These are phyloP conservation scores for Apiospora rasikravindrae DNA, from an alignment of 2,329 filamentous ascomycete genomes.

Conservation along the genomic window DNA sequence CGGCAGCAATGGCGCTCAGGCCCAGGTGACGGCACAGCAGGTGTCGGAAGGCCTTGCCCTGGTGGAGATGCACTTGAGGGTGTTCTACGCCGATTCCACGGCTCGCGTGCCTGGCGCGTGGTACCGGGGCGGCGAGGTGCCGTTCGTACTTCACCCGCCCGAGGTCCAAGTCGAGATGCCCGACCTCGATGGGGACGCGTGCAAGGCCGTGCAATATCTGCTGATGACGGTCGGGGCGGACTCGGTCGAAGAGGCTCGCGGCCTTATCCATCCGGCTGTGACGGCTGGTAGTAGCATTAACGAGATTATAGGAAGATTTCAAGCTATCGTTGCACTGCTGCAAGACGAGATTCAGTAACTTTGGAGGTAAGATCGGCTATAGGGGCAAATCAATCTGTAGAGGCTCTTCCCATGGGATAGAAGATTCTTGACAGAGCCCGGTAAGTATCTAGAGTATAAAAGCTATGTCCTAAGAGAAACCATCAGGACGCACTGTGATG, in stretches of 20 bases:
- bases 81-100: rapidly evolving
- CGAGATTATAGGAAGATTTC: no score
- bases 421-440: no score
- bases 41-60: neutral
- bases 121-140: neutral
- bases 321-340: no score
- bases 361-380: no score
- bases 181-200: neutral
- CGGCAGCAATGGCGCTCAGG: neutral
- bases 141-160: neutral
- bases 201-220: neutral
- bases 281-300: no score
- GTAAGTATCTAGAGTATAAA: no score
- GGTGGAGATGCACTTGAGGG: neutral
- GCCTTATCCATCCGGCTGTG: no score
- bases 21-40: neutral
- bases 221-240: neutral
- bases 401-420: no score
- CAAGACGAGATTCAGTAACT: no score
- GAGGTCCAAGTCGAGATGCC: neutral
- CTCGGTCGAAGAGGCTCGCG: neutral
- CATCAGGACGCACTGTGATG: no score
- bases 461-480: no score
- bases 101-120: neutral
- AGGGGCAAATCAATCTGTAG: no score